Conservation (phyloP, 1,284 basidiomycete genomes). For the Veloboletus limbatus region DNA sequence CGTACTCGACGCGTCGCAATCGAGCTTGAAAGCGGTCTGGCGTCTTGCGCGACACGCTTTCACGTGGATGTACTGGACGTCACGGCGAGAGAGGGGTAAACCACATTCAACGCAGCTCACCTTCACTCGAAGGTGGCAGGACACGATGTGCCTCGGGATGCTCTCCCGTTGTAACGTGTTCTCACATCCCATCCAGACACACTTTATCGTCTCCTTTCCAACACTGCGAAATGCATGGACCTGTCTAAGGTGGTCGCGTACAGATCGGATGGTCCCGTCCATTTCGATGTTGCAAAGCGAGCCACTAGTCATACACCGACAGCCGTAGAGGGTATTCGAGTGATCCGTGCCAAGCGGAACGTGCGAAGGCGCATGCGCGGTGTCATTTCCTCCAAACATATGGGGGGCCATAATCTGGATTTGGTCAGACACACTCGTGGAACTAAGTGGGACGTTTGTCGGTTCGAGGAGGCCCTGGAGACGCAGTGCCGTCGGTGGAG, state of each 20-base stretch:
- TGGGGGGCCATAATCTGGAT: not conserved
- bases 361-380: not conserved
- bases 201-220: constrained; percentile 6
- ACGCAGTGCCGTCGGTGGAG: not conserved
- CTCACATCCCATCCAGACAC: constrained; percentile 13
- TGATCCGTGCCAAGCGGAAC: not conserved
- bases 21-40: not conserved
- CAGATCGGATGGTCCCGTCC: not conserved
- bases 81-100: constrained; percentile 16
- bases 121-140: constrained; percentile 13
- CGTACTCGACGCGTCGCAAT: not conserved
- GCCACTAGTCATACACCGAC: constrained; percentile 4
- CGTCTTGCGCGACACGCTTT: constrained; percentile 8
- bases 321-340: not conserved
- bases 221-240: constrained; percentile 7
- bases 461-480: not conserved
- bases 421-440: not conserved
- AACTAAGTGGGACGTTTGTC: not conserved
- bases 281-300: constrained; percentile 6
- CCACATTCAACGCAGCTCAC: constrained; percentile 13
- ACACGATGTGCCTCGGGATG: constrained; percentile 18
- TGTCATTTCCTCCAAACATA: not conserved
- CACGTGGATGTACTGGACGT: constrained; percentile 17
- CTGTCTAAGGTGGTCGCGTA: constrained; percentile 19
- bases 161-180: constrained; percentile 15